Evolutionary conservation across 805 yeast species (phyloP).

Genomic region (Nakazawaea ambrosiae): DNA sequence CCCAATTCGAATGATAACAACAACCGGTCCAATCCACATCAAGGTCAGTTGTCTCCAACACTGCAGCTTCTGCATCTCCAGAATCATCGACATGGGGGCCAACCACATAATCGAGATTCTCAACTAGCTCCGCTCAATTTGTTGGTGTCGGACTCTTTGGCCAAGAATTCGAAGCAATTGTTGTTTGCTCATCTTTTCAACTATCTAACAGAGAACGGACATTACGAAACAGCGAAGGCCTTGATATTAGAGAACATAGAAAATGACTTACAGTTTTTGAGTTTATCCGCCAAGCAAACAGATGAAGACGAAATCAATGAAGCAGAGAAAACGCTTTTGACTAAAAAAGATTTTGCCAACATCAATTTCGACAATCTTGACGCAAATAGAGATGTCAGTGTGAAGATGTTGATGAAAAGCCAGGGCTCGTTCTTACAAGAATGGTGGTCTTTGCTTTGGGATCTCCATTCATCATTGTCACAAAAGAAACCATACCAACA

Average conservation of each 20-base stretch:
- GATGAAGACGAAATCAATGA: constrained; percentile 11
- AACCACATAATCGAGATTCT: too few relatives aligned
- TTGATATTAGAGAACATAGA: constrained; percentile 22
- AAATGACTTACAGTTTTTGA: constrained; percentile 5
- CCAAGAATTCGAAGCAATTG: constrained; percentile 41
- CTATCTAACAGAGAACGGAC: constrained; percentile 38
- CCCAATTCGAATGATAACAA: neutral
- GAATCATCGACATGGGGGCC: too few relatives aligned
- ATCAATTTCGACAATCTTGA: constrained; percentile 1
- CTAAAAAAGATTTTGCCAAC: constrained; percentile 1
- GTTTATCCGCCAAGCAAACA: constrained; percentile 10
- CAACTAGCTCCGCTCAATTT: too few relatives aligned
- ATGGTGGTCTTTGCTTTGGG: constrained; percentile 52
- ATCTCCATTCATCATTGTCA: constrained; percentile 35
- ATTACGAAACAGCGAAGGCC: constrained; percentile 41
- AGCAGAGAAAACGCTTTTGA: constrained; percentile 14
- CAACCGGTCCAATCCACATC: too few relatives aligned
- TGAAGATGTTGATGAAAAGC: constrained; percentile 33
- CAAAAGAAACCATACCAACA: neutral
- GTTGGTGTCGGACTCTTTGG: constrained; percentile 32
- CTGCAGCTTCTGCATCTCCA: neutral
- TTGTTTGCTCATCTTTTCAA: constrained; percentile 46
- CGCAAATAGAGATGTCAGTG: constrained; percentile 15
- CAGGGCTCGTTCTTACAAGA: constrained; percentile 43
- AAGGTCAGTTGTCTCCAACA: too few relatives aligned